phyloP scores from a whole-genome alignment of 495 filamentous ascomycete genomes.

The Lophiostoma macrostomum region DNA sequence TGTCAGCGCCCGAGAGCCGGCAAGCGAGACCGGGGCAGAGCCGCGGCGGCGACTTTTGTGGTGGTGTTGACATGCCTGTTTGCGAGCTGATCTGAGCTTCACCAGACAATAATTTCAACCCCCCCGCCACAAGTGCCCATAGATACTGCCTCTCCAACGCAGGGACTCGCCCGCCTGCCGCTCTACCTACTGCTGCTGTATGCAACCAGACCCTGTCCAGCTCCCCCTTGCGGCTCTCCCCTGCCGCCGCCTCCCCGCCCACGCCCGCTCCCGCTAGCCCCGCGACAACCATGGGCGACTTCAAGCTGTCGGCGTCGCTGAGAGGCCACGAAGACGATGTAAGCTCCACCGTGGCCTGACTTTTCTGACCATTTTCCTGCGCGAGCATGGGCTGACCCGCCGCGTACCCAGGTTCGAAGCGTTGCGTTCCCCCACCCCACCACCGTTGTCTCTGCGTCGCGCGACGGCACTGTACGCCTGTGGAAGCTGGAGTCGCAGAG shows the following conservation, averaged over 20 bases:
- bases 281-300: conserved; percentile 38
- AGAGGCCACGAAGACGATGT: conserved; percentile 47
- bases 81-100: too few species aligned
- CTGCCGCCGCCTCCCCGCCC: not conserved
- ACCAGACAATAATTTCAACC: too few species aligned
- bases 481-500: conserved; percentile 69
- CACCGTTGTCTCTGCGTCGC: conserved; percentile 75
- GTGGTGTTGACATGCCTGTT: too few species aligned
- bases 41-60: too few species aligned
- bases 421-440: conserved; percentile 76
- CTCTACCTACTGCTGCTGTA: too few species aligned
- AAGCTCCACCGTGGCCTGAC: conserved; percentile 11
- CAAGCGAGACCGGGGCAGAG: too few species aligned
- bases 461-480: conserved; percentile 83
- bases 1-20: too few species aligned
- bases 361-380: not conserved
- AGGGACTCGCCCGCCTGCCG: too few species aligned
- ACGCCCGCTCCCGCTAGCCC: not conserved
- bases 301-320: conserved; percentile 46
- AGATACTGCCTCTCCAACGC: too few species aligned
- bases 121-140: too few species aligned
- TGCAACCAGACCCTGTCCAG: too few species aligned
- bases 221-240: conserved; percentile 1
- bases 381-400: conserved; percentile 9
- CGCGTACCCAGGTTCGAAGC: conserved; percentile 68